These are phyloP conservation scores for Maudiozyma serrabonitensis DNA, from an alignment of 805 yeast species.

Conservation along the genomic window DNA sequence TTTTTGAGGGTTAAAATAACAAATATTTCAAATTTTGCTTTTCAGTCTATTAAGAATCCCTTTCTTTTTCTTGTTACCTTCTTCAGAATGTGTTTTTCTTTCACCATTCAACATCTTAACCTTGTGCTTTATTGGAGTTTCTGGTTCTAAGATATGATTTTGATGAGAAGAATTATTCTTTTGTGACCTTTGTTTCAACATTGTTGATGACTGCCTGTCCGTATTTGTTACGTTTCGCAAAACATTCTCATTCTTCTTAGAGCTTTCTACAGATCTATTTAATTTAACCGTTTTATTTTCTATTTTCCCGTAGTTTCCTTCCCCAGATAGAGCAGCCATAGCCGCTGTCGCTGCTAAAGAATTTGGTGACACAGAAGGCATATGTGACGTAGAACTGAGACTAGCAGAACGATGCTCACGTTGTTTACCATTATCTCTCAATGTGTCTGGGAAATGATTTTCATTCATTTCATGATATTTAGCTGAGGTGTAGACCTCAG, in stretches of 20 bases:
- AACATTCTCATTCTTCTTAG: background rate
- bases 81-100: too few species aligned
- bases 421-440: background rate
- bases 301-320: background rate
- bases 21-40: too few species aligned
- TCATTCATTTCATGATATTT: background rate
- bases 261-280: too few species aligned
- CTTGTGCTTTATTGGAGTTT: too few species aligned
- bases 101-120: too few species aligned
- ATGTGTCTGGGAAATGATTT: background rate
- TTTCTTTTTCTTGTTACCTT: too few species aligned
- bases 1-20: too few species aligned
- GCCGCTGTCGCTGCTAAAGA: conserved; percentile 5
- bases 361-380: background rate
- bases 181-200: too few species aligned
- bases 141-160: background rate
- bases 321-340: conserved; percentile 3
- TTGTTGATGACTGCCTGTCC: too few species aligned
- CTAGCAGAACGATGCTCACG: background rate
- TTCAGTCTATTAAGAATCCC: too few species aligned
- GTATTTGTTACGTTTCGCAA: background rate
- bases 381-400: background rate
- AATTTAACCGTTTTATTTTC: background rate
- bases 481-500: background rate
- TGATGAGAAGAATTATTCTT: background rate